phyloP scores from a whole-genome alignment of 257 asterid species.

The Nicotiana tomentosiformis region DNA sequence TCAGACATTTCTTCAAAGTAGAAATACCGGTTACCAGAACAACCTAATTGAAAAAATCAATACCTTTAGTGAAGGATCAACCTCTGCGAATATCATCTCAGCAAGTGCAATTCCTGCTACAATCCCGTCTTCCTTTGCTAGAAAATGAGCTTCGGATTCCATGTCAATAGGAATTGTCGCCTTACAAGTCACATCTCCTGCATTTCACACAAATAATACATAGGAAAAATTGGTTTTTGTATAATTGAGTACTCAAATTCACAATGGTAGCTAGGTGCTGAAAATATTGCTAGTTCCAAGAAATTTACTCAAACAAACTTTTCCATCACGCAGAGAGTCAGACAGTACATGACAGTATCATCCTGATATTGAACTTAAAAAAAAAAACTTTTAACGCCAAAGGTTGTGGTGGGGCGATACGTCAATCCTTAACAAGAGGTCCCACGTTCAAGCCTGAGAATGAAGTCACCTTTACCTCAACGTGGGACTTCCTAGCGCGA shows the following conservation, averaged over 20 bases:
- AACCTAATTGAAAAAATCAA: neutral
- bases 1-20: neutral
- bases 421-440: neutral
- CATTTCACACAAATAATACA: slow-evolving; percentile 8
- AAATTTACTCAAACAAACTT: neutral
- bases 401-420: neutral
- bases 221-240: neutral
- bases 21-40: neutral
- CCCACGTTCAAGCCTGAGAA: neutral
- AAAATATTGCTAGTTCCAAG: neutral
- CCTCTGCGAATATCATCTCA: slow-evolving; percentile 76
- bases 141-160: slow-evolving; percentile 82
- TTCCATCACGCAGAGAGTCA: neutral
- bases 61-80: slow-evolving; percentile 79
- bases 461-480: neutral
- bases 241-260: slow-evolving; percentile 44
- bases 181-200: slow-evolving; percentile 91
- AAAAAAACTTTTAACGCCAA: neutral
- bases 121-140: slow-evolving; percentile 89
- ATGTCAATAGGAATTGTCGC: slow-evolving; percentile 84
- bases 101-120: slow-evolving; percentile 88
- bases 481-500: no score
- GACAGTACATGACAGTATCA: neutral
- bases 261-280: neutral
- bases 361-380: neutral